Evolutionary conservation across 1,284 basidiomycete genomes (phyloP), one percentile per base, ranked within the genome.

Genomic region (Dichomitus squalens): DNA sequence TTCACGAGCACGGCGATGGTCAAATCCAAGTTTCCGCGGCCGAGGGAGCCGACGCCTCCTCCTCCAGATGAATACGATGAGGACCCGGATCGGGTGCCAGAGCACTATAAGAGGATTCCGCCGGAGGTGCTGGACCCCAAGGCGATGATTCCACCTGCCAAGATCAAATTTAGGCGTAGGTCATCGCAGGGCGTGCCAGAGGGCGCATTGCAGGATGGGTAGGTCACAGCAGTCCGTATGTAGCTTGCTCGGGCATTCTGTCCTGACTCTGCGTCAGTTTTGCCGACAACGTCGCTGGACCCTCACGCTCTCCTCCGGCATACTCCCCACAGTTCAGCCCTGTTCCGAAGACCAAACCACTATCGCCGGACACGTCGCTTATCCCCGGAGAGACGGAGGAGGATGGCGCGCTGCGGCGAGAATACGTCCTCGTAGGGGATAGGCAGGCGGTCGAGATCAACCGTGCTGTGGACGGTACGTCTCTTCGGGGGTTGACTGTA

Each of bases 331-430:
- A 49, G 5, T 58, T 57, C n/a, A 61, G 58, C 29, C 55, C 64
- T 1, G 48, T 46, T 2, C 44, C 61, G 1, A 47, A 48, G 36
- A 64, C 61, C 0, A 75, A 70, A 55, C 75, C 78, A 1, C 68
- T 84, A 4, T 83, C 84, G 2, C 56, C 61, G 0, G 88, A 92
- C 57, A 83, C 79, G 0, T 90, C 88, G 0, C 72, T 83, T 52
- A 90, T 91, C 52, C 88, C 88, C n/a, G 90, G 89, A 6, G 90
- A 92, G 71, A 88, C 86, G 0, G 90, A 92, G 66, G 89, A 92
- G 68, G 89, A 92, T 68, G 88, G 88, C 0, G 74, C 86, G 40
- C 75, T 92, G 20, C 76, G 89, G 25, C 77, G 86, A 43, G 90
- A 92, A 66, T 93, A 93, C 61, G 90, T 92, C 1, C 78, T 93